phyloP scores from a whole-genome alignment of 257 asterid species.

The Leptodermis oblonga region DNA sequence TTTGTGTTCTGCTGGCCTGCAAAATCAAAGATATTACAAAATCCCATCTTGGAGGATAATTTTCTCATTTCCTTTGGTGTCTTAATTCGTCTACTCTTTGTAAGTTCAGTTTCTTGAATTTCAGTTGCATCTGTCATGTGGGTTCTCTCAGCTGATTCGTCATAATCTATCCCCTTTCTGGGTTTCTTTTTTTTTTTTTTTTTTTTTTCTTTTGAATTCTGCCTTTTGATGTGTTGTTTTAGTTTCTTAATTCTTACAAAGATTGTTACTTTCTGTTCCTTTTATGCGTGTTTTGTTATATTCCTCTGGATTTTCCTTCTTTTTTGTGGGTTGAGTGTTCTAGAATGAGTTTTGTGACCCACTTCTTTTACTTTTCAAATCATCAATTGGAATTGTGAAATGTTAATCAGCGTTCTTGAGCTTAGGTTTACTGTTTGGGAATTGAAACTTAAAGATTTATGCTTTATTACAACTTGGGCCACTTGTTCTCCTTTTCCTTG shows the following conservation, averaged over 20 bases:
- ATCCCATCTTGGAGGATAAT: not conserved
- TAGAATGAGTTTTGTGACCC: not conserved
- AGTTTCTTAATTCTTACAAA: not conserved
- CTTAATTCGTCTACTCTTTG: not conserved
- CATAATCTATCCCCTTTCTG: not conserved
- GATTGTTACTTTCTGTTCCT: not conserved
- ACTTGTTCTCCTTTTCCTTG: not conserved
- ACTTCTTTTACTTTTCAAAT: not conserved
- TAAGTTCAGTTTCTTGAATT: not conserved
- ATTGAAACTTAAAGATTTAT: not conserved
- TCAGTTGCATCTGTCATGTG: conserved; percentile 5
- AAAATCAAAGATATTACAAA: not conserved
- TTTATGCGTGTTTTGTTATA: not conserved
- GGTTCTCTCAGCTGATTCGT: not conserved
- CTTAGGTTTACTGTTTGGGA: not conserved
- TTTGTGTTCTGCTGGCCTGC: not conserved
- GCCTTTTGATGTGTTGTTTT: not conserved
- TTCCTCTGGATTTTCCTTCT: not conserved
- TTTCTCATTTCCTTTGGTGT: not conserved
- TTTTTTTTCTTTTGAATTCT: not conserved
- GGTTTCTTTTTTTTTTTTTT: not conserved
- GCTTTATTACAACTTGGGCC: not conserved
- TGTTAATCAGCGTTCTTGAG: not conserved
- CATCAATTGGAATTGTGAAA: not conserved
- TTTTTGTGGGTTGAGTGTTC: not conserved